A percentile compares a stretch with the other conserved stretches of the same genome.
These are phyloP conservation scores for Pleurotus sapidus DNA, from an alignment of 768 basidiomycete genomes.

Conservation along the genomic window DNA sequence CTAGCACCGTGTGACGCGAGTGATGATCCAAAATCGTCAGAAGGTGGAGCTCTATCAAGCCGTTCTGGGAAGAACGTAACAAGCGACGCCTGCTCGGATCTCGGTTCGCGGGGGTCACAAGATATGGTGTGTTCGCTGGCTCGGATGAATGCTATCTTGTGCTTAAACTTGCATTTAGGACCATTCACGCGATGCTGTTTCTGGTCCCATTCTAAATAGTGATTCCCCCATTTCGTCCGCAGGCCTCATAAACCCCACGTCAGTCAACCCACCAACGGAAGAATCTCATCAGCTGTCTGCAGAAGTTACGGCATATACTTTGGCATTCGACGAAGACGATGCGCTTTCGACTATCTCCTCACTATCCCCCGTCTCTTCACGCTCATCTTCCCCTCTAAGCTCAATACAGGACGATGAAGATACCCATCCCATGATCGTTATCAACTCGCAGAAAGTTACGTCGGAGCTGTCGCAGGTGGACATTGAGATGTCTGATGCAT, in stretches of 20 bases:
- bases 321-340: background rate
- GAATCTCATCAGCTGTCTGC: background rate
- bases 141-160: background rate
- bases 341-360: constrained; percentile 3
- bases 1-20: background rate
- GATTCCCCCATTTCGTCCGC: background rate
- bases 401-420: background rate
- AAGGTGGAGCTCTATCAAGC: background rate
- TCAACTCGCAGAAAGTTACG: background rate
- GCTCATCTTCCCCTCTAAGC: background rate
- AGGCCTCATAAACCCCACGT: background rate
- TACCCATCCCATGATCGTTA: background rate
- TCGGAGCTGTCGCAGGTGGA: background rate
- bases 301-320: background rate
- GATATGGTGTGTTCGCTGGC: background rate
- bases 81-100: background rate
- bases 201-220: too few relatives aligned
- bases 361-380: background rate
- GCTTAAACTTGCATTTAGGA: background rate
- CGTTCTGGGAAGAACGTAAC: background rate
- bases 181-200: too few relatives aligned
- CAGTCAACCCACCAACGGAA: background rate
- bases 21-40: background rate
- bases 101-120: constrained; percentile 1
- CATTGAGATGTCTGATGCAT: background rate